These are phyloP conservation scores for Emergomyces pasteurianus DNA, from an alignment of 2,329 filamentous ascomycete genomes.

Conservation along the genomic window DNA sequence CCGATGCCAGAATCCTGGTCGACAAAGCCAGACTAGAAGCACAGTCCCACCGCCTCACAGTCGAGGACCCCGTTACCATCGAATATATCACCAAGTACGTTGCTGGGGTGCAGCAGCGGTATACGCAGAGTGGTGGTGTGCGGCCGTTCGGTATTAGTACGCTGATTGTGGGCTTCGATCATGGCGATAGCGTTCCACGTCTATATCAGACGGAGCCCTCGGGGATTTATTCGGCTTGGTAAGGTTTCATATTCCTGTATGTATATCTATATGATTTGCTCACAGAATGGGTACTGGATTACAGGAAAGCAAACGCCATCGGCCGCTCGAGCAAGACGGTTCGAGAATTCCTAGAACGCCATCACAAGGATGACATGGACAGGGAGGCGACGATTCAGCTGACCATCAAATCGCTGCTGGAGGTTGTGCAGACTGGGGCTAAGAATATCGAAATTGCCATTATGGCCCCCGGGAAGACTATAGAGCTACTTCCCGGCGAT, in stretches of 20 bases:
- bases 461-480: slow-evolving; percentile 81
- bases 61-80: slow-evolving; percentile 93
- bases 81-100: slow-evolving; percentile 99
- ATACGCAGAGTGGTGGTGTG: slow-evolving; percentile 97
- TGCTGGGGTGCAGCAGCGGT: slow-evolving; percentile 93
- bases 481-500: slow-evolving; percentile 90
- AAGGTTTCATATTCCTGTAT: too few species aligned
- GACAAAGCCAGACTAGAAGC: slow-evolving; percentile 97
- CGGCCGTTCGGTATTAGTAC: slow-evolving; percentile 98
- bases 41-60: slow-evolving; percentile 90
- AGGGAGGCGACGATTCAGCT: slow-evolving; percentile 90
- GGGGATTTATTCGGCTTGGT: slow-evolving; percentile 98
- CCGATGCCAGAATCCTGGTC: slow-evolving; percentile 92
- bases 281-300: background rate
- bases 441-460: slow-evolving; percentile 99
- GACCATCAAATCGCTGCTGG: slow-evolving; percentile 93
- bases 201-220: slow-evolving; percentile 99
- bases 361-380: slow-evolving; percentile 98
- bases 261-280: background rate
- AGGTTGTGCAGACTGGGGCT: slow-evolving; percentile 95
- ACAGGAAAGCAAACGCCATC: slow-evolving; percentile 97
- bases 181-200: slow-evolving; percentile 73
- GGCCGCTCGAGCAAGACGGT: slow-evolving; percentile 98
- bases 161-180: slow-evolving; percentile 95
- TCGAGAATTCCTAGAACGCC: slow-evolving; percentile 94